Evolutionary conservation across 2,329 filamentous ascomycete species (phyloP), one percentile per base, ranked within the genome.

Genomic region (Emergomyces pasteurianus): DNA sequence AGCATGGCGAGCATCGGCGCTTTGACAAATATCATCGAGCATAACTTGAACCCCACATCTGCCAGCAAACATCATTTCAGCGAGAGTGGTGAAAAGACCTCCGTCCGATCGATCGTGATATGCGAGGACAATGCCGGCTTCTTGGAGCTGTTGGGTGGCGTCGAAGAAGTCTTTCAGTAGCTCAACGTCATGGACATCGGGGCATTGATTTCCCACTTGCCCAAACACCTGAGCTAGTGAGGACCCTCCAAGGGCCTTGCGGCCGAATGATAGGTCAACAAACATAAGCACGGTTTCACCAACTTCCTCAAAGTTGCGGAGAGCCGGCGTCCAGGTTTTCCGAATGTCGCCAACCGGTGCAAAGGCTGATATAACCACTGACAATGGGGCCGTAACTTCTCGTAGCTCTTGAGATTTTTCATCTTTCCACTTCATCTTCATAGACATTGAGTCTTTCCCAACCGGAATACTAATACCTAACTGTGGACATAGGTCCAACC

Each of bases 31-130:
- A 60, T 82, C 83, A 71, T 96, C 92, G 61, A 96, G 79, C 80
- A 89, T 88, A 62, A 97, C 80, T 67, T 95, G 89, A 36, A 90
- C 82, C 63, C 92, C 94, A 69, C 89, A 95, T 60, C 92, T 88
- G 34, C 94, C 94, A 38, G 94, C 92, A 72, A 97, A 97, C 85
- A 95, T 95, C 94, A 97, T 97, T 76, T 99, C 94, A 2, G 86
- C 89, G 40, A 97, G 77, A 6, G 92, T 92, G 0, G 92, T 94
- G 71, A 97, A 84, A 10, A 97, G 79, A 69, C 94, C 94, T 73
- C 92, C 94, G 72, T 97, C 92, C 0, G 91, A 96, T 54, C 89
- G 83, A 74, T 97, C 94, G 73, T 97, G 94, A 73, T 97, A 97
- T 3, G 92, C 92, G 26, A 97, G 83, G 12, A 97, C 92, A 62